A percentile compares a stretch with the other conserved stretches of the same genome.
These are phyloP conservation scores for Chloranthus sessilifolius DNA, from an alignment of 164 flowering plant genomes.

Conservation along the genomic window DNA sequence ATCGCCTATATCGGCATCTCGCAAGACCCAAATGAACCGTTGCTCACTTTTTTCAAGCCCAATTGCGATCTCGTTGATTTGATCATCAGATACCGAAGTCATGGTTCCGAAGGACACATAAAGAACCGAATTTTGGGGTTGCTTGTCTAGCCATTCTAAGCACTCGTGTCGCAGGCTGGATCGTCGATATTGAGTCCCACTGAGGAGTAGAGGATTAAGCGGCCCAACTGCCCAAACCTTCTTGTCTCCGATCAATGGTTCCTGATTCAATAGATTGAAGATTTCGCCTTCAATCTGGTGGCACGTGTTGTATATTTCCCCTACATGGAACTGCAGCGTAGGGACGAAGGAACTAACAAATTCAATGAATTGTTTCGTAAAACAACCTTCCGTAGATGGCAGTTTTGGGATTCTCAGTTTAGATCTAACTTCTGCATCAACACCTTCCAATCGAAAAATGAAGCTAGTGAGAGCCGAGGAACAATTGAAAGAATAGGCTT, in stretches of 20 bases:
- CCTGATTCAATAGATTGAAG: not conserved
- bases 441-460: too few relatives aligned
- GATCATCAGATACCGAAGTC: not conserved
- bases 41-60: constrained; percentile 5
- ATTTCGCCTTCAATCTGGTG: not conserved
- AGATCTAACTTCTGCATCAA: not conserved
- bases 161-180: not conserved
- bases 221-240: constrained; percentile 2
- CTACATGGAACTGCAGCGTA: too few relatives aligned
- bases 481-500: constrained; percentile 33
- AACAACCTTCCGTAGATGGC: constrained; percentile 34
- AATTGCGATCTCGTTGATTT: constrained; percentile 8
- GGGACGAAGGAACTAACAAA: constrained; percentile 16
- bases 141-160: constrained; percentile 5
- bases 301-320: constrained; percentile 2
- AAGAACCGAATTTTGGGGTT: constrained; percentile 6
- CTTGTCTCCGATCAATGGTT: constrained; percentile 4
- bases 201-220: not conserved
- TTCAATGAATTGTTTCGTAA: constrained; percentile 26
- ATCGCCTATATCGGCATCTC: not conserved
- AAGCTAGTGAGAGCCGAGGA: constrained; percentile 36
- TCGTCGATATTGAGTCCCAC: not conserved
- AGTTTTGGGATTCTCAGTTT: constrained; percentile 2
- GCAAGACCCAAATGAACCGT: constrained; percentile 8
- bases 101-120: constrained; percentile 4